These are phyloP conservation scores for Backusella sp. DNA, from an alignment of 192 early-diverging fungal genomes.

Conservation along the genomic window DNA sequence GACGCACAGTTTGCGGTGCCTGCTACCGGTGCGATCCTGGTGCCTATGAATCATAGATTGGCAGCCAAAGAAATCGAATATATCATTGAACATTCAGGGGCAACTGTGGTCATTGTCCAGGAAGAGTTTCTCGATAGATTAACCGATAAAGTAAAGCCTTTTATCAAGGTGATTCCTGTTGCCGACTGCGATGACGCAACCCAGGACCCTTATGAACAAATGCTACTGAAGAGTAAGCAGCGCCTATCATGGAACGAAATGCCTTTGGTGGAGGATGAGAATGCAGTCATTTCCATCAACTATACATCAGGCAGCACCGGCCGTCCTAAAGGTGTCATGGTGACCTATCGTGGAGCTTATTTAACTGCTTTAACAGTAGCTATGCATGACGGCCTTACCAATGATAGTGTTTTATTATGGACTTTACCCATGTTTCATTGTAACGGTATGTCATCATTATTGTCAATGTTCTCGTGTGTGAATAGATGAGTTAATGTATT, in stretches of 20 bases:
- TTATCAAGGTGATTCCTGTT: background rate
- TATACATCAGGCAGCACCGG: conserved; percentile 60
- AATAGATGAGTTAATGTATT: background rate
- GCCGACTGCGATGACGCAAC: conserved; percentile 26
- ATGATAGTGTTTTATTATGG: conserved; percentile 51
- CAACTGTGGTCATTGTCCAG: conserved; percentile 51
- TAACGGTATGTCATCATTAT: conserved; percentile 32
- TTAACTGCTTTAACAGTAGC: conserved; percentile 42
- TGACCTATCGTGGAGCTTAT: conserved; percentile 55
- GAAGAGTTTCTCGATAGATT: conserved; percentile 37
- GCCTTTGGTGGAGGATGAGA: conserved; percentile 45
- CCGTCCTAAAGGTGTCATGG: conserved; percentile 54
- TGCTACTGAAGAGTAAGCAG: conserved; percentile 27
- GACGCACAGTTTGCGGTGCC: conserved; percentile 67
- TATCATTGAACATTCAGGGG: conserved; percentile 51
- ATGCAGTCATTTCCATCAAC: conserved; percentile 48
- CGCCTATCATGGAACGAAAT: conserved; percentile 39
- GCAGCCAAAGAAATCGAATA: conserved; percentile 52
- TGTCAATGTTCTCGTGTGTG: background rate
- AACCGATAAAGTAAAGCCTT: background rate
- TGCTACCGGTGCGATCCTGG: conserved; percentile 50
- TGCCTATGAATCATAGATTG: conserved; percentile 58
- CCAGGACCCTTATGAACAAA: conserved; percentile 49
- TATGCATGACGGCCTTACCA: conserved; percentile 43
- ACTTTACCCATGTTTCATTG: conserved; percentile 61